Evolutionary conservation across 305 asterid species (phyloP).

Genomic region (Salvia sclarea): DNA sequence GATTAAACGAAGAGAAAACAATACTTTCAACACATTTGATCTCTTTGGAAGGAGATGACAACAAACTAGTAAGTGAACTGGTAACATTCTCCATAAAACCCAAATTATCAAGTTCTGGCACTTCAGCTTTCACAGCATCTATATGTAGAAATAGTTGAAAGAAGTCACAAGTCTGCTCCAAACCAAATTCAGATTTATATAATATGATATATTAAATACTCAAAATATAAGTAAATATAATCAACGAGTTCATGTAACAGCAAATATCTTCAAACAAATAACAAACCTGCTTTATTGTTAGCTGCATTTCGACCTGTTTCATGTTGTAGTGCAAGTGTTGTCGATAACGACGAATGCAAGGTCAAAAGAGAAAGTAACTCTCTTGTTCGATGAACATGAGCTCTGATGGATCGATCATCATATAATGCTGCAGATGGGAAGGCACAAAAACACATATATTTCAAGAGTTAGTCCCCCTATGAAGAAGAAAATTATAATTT

Average conservation of each 20-base stretch:
- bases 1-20: conserved; percentile 80
- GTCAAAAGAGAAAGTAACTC: conserved; percentile 74
- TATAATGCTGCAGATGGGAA: conserved; percentile 60
- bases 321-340: conserved; percentile 68
- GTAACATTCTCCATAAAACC: conserved; percentile 71
- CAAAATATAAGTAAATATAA: not conserved
- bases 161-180: conserved; percentile 23
- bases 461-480: conserved; percentile 3
- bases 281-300: conserved; percentile 59
- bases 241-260: conserved; percentile 3
- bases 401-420: conserved; percentile 88
- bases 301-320: conserved; percentile 50
- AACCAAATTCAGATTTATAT: not conserved
- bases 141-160: conserved; percentile 32
- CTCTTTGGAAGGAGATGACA: conserved; percentile 69
- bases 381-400: conserved; percentile 82
- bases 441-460: conserved; percentile 21
- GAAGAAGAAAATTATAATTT: not conserved
- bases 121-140: conserved; percentile 66
- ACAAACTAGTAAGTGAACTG: conserved; percentile 55
- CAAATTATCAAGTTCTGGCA: conserved; percentile 65
- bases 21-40: conserved; percentile 68
- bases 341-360: conserved; percentile 73
- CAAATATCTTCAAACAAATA: conserved; percentile 12
- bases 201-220: conserved; percentile 4